phyloP scores from a whole-genome alignment of 164 flowering plant genomes.

The Nymphaea colorata region DNA sequence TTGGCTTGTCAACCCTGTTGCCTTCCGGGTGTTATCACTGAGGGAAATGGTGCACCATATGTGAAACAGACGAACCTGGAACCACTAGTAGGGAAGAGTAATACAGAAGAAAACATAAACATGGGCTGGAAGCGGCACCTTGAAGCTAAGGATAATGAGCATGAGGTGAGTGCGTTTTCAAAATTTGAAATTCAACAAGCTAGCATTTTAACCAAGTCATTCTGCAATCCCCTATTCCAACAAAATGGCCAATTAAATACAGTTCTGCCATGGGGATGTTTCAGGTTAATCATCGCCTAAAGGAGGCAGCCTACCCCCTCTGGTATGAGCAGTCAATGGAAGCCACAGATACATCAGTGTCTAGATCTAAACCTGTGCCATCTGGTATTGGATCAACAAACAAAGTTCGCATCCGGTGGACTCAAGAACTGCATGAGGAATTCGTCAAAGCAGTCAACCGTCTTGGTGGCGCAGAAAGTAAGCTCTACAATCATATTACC shows the following conservation, averaged over 20 bases:
- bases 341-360: background rate
- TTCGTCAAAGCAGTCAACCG: conserved; percentile 61
- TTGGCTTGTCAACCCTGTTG: background rate
- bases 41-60: background rate
- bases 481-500: conserved; percentile 10
- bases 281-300: background rate
- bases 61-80: too few relatives aligned
- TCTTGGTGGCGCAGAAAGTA: conserved; percentile 72
- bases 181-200: too few relatives aligned
- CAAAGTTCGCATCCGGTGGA: conserved; percentile 67
- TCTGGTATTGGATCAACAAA: conserved; percentile 14
- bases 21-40: background rate
- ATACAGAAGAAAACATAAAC: background rate
- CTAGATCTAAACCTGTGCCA: conserved; percentile 10
- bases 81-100: background rate
- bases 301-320: background rate
- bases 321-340: background rate
- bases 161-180: background rate
- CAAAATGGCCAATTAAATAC: background rate
- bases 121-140: background rate
- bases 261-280: too few relatives aligned
- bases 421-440: conserved; percentile 58
- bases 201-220: background rate
- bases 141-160: background rate
- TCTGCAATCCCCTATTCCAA: background rate